phyloP scores from a whole-genome alignment of 2,329 filamentous ascomycete species.

The Magnaporthiopsis incrustans region DNA sequence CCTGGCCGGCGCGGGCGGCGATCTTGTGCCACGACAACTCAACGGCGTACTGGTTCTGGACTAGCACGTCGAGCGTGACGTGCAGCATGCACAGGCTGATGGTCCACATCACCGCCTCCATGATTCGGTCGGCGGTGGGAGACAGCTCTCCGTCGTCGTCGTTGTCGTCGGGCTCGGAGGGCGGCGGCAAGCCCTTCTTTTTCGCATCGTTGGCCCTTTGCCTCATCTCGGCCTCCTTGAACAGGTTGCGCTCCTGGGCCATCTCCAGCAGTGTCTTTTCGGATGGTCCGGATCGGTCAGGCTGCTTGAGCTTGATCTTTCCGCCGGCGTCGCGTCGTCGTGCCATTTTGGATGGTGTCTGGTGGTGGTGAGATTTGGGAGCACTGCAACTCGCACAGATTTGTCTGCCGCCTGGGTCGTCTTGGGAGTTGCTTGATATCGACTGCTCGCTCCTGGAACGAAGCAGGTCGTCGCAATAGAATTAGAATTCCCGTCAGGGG shows the following conservation, averaged over 20 bases:
- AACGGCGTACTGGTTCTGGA: conserved; percentile 70
- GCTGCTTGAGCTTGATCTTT: conserved; percentile 57
- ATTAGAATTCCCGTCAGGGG: background rate
- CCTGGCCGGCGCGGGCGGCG: conserved; percentile 40
- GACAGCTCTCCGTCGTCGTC: conserved; percentile 29
- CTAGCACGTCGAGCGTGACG: conserved; percentile 70
- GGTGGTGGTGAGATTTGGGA: background rate
- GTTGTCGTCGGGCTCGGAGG: conserved; percentile 10
- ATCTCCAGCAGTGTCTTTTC: conserved; percentile 66
- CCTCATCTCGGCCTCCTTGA: conserved; percentile 38
- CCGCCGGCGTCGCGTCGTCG: conserved; percentile 39
- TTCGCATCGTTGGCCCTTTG: conserved; percentile 16
- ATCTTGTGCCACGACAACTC: conserved; percentile 54
- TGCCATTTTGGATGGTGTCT: conserved; percentile 29
- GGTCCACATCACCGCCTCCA: conserved; percentile 51
- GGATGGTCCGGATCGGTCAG: conserved; percentile 54
- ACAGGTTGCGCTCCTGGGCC: conserved; percentile 55
- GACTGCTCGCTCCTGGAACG: background rate
- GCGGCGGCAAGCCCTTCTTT: conserved; percentile 7
- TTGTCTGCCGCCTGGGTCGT: background rate
- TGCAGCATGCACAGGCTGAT: conserved; percentile 62
- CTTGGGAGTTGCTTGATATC: background rate
- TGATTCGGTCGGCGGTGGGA: conserved; percentile 39
- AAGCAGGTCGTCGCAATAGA: background rate
- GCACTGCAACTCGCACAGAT: background rate